phyloP scores from a whole-genome alignment of 1,139 yeast species.

The Suhomyces bribrorum region DNA sequence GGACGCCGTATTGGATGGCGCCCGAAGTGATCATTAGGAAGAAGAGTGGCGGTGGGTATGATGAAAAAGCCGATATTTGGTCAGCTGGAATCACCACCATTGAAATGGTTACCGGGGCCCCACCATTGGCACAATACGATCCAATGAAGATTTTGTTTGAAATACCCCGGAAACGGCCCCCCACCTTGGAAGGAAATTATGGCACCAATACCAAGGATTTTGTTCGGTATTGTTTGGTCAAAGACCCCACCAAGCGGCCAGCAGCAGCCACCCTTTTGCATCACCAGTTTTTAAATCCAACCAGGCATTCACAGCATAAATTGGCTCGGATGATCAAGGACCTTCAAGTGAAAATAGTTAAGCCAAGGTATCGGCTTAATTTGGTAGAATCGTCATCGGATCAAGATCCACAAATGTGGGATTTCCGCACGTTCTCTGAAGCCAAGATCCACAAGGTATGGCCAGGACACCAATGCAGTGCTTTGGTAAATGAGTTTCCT shows the following conservation, averaged over 20 bases:
- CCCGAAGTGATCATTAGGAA: constrained; percentile 69
- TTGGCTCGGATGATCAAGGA: constrained; percentile 13
- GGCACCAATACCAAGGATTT: constrained; percentile 60
- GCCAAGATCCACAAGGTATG: background rate
- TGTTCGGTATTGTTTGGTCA: constrained; percentile 57
- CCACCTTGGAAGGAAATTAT: constrained; percentile 48
- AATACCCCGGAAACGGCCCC: constrained; percentile 71
- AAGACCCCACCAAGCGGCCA: constrained; percentile 58
- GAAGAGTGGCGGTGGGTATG: constrained; percentile 71
- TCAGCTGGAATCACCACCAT: constrained; percentile 81
- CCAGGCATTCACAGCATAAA: constrained; percentile 8
- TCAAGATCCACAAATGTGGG: constrained; percentile 3
- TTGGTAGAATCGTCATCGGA: background rate
- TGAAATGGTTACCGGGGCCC: constrained; percentile 70
- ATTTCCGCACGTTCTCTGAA: constrained; percentile 3
- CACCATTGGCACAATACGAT: constrained; percentile 68
- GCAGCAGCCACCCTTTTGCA: constrained; percentile 45
- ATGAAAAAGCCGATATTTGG: constrained; percentile 87
- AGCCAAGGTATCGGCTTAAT: constrained; percentile 12
- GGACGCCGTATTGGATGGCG: constrained; percentile 95
- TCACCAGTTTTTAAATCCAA: constrained; percentile 44
- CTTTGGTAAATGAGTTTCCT: background rate
- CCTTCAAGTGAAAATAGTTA: constrained; percentile 3
- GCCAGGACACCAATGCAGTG: constrained; percentile 13
- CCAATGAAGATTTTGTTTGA: constrained; percentile 76